Conservation (phyloP, 495 filamentous ascomycete genomes). For the Pseudevernia furfuracea region DNA sequence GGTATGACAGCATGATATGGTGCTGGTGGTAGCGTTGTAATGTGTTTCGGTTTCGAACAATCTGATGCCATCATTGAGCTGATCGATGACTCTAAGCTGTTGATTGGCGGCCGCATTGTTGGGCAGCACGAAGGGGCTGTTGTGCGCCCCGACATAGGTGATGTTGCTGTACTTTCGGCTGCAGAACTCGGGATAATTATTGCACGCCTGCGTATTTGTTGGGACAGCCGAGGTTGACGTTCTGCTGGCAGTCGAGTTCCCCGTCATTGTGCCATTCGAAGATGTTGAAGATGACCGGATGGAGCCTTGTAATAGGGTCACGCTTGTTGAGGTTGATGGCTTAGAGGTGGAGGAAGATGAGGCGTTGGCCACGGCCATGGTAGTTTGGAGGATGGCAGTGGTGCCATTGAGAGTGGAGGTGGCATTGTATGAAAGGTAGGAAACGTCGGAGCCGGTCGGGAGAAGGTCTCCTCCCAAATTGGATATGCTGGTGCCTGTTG, state of each 20-base stretch:
- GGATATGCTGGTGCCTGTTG: conserved; percentile 8
- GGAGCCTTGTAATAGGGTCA: conserved; percentile 38
- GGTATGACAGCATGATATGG: conserved; percentile 63
- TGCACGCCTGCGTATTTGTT: conserved; percentile 70
- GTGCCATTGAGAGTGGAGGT: conserved; percentile 20
- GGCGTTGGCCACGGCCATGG: conserved; percentile 29
- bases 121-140: conserved; percentile 67
- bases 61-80: conserved; percentile 81
- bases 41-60: conserved; percentile 88
- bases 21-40: conserved; percentile 44
- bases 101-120: conserved; percentile 78
- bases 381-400: conserved; percentile 14
- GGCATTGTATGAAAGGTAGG: conserved; percentile 22
- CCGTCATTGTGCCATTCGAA: conserved; percentile 29
- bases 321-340: conserved; percentile 30
- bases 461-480: conserved; percentile 21
- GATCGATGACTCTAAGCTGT: conserved; percentile 54
- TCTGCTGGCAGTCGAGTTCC: conserved; percentile 41
- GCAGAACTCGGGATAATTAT: conserved; percentile 81
- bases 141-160: conserved; percentile 78
- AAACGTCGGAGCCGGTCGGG: conserved; percentile 22
- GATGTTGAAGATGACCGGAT: conserved; percentile 21
- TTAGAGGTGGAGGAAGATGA: conserved; percentile 25
- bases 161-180: conserved; percentile 77
- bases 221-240: conserved; percentile 38